Conservation (phyloP, 495 filamentous ascomycete species). For the Hypoxylon intermedium region DNA sequence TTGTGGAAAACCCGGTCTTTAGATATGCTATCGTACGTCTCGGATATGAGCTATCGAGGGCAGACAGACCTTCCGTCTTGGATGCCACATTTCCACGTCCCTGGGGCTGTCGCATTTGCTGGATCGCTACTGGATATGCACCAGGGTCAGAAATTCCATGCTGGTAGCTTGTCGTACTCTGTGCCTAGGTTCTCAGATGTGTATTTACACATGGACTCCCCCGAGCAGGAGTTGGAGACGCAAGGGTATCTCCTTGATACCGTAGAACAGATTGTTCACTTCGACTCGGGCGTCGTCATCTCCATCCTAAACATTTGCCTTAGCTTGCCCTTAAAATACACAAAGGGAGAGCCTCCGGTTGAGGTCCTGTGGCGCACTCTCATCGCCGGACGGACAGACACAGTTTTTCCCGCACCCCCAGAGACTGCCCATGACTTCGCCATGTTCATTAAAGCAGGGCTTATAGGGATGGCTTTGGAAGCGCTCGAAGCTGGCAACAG, state of each 20-base stretch:
- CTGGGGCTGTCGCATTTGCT: slow-evolving; percentile 21
- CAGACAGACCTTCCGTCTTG: slow-evolving; percentile 25
- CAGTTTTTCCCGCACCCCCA: slow-evolving; percentile 19
- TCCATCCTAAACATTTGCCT: slow-evolving; percentile 12
- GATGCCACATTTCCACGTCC: slow-evolving; percentile 29
- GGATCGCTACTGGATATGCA: slow-evolving; percentile 23
- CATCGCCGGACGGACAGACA: slow-evolving; percentile 20
- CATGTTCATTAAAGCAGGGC: slow-evolving; percentile 16
- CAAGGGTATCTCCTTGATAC: slow-evolving; percentile 14
- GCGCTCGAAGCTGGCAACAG: slow-evolving; percentile 3
- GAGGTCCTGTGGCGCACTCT: slow-evolving; percentile 32
- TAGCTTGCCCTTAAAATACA: slow-evolving; percentile 4
- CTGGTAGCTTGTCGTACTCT: slow-evolving; percentile 7
- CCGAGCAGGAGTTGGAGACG: slow-evolving; percentile 1
- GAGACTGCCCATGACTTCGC: slow-evolving; percentile 20
- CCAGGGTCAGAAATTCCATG: slow-evolving; percentile 22
- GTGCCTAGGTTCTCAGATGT: slow-evolving; percentile 9
- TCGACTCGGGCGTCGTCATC: slow-evolving; percentile 14
- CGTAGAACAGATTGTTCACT: slow-evolving; percentile 15
- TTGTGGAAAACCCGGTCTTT: slow-evolving; percentile 24
- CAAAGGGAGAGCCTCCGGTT: slow-evolving; percentile 17
- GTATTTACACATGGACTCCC: slow-evolving; percentile 13
- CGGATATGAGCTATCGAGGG: slow-evolving; percentile 9
- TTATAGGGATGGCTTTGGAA: slow-evolving; percentile 18
- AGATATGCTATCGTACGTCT: slow-evolving; percentile 23